phyloP scores from a whole-genome alignment of 192 early-diverging fungal genomes.

The Coemansia sp. region DNA sequence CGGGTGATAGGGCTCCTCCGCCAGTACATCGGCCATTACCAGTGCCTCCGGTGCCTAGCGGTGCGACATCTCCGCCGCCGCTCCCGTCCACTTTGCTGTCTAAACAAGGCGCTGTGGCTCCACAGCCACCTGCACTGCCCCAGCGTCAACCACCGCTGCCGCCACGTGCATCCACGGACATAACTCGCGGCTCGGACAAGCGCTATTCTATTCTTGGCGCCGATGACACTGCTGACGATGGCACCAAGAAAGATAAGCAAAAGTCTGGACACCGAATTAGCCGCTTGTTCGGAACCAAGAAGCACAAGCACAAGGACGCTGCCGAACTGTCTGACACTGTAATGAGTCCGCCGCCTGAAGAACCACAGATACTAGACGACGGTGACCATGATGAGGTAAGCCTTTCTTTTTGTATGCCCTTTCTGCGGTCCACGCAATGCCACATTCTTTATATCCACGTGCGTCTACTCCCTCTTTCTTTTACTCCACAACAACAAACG shows the following conservation, averaged over 20 bases:
- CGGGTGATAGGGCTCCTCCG: not conserved
- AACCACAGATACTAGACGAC: not conserved
- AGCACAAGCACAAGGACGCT: slow-evolving; percentile 40
- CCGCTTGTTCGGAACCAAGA: slow-evolving; percentile 50
- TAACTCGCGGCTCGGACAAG: not conserved
- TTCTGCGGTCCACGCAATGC: not conserved
- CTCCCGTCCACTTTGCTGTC: not conserved
- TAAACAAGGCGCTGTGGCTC: slow-evolving; percentile 19
- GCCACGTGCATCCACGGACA: slow-evolving; percentile 14
- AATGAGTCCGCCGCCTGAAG: slow-evolving; percentile 3
- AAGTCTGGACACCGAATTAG: slow-evolving; percentile 51
- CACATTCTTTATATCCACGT: not conserved
- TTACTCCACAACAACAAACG: not conserved
- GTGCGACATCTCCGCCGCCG: slow-evolving; percentile 18
- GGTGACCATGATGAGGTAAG: slow-evolving; percentile 28
- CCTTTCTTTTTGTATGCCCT: slow-evolving; percentile 1
- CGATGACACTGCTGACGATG: slow-evolving; percentile 23
- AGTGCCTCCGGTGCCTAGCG: slow-evolving; percentile 19
- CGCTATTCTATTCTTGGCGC: slow-evolving; percentile 14
- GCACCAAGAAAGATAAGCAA: slow-evolving; percentile 38
- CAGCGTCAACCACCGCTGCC: slow-evolving; percentile 17
- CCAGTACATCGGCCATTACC: slow-evolving; percentile 40
- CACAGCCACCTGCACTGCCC: slow-evolving; percentile 38
- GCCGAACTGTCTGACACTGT: not conserved
- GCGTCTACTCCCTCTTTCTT: not conserved